Evolutionary conservation across 2,329 filamentous ascomycete genomes (phyloP).

Genomic region (Pleomassaria siparia): DNA sequence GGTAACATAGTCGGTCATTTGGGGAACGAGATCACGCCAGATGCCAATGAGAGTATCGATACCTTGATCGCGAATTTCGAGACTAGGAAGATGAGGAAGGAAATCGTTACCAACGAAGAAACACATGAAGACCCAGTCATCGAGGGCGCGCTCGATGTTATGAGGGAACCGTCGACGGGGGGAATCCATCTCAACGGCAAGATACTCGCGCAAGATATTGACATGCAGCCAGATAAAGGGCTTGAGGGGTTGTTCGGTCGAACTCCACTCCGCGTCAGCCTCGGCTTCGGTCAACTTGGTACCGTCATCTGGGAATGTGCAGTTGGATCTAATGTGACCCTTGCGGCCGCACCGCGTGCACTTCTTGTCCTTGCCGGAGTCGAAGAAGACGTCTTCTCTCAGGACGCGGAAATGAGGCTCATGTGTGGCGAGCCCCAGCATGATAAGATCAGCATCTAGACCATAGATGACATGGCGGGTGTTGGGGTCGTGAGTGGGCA

Average conservation of each 20-base stretch:
- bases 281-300: constrained; percentile 78
- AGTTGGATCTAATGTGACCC: constrained; percentile 86
- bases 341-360: constrained; percentile 91
- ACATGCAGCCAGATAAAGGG: constrained; percentile 99
- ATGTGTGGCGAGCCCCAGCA: constrained; percentile 95
- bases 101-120: constrained; percentile 99
- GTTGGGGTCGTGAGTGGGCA: constrained; percentile 90
- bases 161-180: constrained; percentile 83
- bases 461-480: constrained; percentile 98
- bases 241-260: constrained; percentile 61
- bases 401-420: constrained; percentile 96
- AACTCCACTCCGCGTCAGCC: constrained; percentile 52
- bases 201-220: constrained; percentile 85
- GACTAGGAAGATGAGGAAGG: constrained; percentile 90
- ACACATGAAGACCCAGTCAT: constrained; percentile 99
- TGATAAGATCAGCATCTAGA: constrained; percentile 96
- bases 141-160: constrained; percentile 89
- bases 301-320: constrained; percentile 55
- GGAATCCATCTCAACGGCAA: constrained; percentile 85
- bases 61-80: constrained; percentile 95
- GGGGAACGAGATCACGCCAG: constrained; percentile 88
- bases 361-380: constrained; percentile 79
- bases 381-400: constrained; percentile 93
- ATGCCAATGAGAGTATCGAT: constrained; percentile 97
- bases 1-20: constrained; percentile 94